Conservation (phyloP, 495 filamentous ascomycete species). For the Penicillium flavigenum region DNA sequence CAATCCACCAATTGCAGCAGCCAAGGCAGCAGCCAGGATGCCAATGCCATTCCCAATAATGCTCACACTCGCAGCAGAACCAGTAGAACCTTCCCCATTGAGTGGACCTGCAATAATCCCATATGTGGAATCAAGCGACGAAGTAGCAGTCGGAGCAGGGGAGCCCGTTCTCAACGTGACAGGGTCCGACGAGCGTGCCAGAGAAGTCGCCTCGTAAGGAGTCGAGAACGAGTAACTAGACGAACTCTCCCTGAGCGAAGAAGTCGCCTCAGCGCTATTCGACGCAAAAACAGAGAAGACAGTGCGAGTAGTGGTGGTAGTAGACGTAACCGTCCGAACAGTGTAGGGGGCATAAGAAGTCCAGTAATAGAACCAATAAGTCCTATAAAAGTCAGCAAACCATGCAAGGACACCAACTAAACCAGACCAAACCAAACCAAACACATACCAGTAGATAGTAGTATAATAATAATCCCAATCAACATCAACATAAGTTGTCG, state of each 20-base stretch:
- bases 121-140: neutral
- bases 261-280: conserved; percentile 12
- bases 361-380: conserved; percentile 28
- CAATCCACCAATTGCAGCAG: conserved; percentile 17
- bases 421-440: neutral
- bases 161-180: conserved; percentile 9
- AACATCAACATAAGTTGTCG: conserved; percentile 4
- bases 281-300: conserved; percentile 22
- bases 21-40: conserved; percentile 10
- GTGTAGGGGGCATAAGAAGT: conserved; percentile 25
- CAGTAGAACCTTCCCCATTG: neutral
- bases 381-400: conserved; percentile 16
- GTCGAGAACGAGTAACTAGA: conserved; percentile 5
- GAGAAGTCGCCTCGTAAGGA: conserved; percentile 23
- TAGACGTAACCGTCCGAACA: conserved; percentile 22
- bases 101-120: neutral
- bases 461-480: conserved; percentile 24
- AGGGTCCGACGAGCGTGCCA: conserved; percentile 17
- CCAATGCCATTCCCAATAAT: conserved; percentile 3
- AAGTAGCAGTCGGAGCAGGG: neutral
- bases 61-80: neutral
- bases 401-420: neutral
- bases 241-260: conserved; percentile 6
- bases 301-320: conserved; percentile 18
- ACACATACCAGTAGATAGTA: conserved; percentile 25